A percentile compares a stretch with the other conserved stretches of the same genome.
Conservation (phyloP, 2,329 filamentous ascomycete species). For the Scopulariopsis brevicaulis region DNA sequence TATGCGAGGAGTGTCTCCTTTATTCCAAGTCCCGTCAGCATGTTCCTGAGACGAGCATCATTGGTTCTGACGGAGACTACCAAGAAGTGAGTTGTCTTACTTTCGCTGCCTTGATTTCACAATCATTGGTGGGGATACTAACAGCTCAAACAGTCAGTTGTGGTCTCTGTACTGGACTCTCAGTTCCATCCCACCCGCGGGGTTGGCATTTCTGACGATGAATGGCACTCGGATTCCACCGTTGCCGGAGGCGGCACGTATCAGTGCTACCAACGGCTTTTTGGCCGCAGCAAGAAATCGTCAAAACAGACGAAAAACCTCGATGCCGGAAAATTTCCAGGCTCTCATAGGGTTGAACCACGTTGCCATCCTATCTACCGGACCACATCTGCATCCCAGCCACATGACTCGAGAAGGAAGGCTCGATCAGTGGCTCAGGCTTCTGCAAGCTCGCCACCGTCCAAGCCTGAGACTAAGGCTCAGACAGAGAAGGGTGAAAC, state of each 20-base stretch:
- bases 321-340: neutral
- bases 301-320: neutral
- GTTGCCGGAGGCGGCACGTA: neutral
- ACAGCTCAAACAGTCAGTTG: neutral
- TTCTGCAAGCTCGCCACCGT: neutral
- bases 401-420: neutral
- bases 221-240: neutral
- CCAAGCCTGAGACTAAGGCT: neutral
- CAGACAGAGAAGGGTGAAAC: neutral
- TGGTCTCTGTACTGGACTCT: neutral
- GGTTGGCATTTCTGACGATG: neutral
- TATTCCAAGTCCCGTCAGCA: neutral
- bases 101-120: neutral
- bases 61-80: slow-evolving; percentile 4
- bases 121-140: neutral
- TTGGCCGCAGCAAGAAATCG: neutral
- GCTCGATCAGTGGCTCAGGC: neutral
- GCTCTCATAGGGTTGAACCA: neutral
- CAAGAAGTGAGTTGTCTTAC: neutral
- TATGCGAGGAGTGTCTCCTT: slow-evolving; percentile 1
- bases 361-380: neutral
- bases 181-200: neutral
- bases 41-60: slow-evolving; percentile 7
- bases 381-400: neutral
- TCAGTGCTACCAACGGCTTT: neutral